Evolutionary conservation across 2,329 filamentous ascomycete genomes (phyloP), one percentile per base, ranked within the genome.

Genomic region (Penicillium brevicompactum): DNA sequence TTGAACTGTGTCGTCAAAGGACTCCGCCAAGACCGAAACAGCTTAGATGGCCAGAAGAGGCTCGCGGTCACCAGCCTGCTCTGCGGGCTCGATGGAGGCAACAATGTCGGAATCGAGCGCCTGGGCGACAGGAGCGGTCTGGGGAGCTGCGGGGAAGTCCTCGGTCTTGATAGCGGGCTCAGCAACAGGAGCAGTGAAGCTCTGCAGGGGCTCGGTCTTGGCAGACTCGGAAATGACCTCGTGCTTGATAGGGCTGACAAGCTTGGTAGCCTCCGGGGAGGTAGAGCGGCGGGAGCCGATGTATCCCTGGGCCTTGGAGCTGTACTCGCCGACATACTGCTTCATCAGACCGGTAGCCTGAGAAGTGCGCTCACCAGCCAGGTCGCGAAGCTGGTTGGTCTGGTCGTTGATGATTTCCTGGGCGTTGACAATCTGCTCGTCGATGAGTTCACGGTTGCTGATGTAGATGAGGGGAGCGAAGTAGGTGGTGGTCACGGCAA

Each of bases 371-470:
- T 87, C 80, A 55, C 80, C 81, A 49, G 84, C 84, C 57, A 87
- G 71, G 46, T 84, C 81, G 70, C 81, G 82, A 63, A 87, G 74
- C 67, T 87, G 85, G 54, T 74, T 77, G 31, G 84, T 81, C 70
- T 87, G 85, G 65, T 81, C 73, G 69, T 77, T 80, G 65, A 85
- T 76, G 59, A 86, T 71, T 50, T 81, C 70, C 65, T 80, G 76
- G 42, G 78, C 76, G 63, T 84, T 79, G 63, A 80, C 74, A 48
- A 87, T 74, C 63, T 87, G 83, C 53, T 77, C 75, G 64, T 88
- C 85, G 62, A 88, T 87, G 61, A 84, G 66, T 62, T 87, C 84
- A 67, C 83, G 82, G 80, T 88, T 87, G 76, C 80, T 81, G 67
- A 87, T 80, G 76, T 88, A 88, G 69, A 85, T 65, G 55, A 88